These are phyloP conservation scores for Xylaria castorea DNA, from an alignment of 495 filamentous ascomycete genomes.

Conservation along the genomic window DNA sequence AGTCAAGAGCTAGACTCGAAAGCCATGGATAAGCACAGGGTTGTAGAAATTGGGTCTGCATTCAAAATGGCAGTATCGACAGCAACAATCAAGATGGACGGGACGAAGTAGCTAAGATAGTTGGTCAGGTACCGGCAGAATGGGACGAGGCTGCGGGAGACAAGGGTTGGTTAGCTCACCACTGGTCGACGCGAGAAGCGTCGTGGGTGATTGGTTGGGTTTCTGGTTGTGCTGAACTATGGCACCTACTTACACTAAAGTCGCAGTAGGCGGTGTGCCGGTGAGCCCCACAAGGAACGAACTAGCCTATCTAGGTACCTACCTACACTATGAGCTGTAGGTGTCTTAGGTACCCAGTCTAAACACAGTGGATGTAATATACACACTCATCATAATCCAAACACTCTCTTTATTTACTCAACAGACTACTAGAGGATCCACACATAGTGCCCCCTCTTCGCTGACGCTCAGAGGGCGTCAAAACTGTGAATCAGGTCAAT, in stretches of 20 bases:
- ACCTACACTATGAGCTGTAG: too few relatives aligned
- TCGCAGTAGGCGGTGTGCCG: neutral
- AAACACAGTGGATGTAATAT: too few relatives aligned
- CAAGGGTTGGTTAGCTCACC: neutral
- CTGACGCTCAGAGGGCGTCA: too few relatives aligned
- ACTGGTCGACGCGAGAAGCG: neutral
- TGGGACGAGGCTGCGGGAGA: conserved; percentile 2
- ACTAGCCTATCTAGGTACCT: neutral
- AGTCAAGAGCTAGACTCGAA: neutral
- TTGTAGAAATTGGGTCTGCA: neutral
- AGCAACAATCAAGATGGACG: neutral
- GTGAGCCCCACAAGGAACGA: neutral
- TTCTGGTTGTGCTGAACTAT: too few relatives aligned
- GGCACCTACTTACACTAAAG: neutral
- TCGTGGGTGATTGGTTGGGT: neutral
- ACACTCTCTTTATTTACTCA: neutral
- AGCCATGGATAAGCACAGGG: conserved; percentile 10
- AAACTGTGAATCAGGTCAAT: too few relatives aligned
- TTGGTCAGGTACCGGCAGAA: neutral
- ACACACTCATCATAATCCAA: neutral
- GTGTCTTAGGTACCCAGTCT: too few relatives aligned
- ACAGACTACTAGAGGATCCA: too few relatives aligned
- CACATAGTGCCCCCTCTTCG: too few relatives aligned
- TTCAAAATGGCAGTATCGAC: neutral
- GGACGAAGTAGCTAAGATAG: neutral